Evolutionary conservation across 768 basidiomycete genomes (phyloP).

Genomic region (Pleurotus pulmonarius): DNA sequence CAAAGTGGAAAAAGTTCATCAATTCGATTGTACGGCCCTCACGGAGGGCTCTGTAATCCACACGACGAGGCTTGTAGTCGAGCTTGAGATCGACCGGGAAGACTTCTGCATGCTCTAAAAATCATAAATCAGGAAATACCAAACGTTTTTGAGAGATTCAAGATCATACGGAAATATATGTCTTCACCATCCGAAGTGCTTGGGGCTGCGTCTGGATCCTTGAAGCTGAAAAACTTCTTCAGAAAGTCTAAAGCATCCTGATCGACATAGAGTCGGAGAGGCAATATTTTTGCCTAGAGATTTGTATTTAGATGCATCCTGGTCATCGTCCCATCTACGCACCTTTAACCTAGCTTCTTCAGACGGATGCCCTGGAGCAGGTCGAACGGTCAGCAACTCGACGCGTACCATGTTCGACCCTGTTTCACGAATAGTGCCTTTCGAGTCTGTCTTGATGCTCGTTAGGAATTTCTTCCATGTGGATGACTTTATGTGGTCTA

Average conservation of each 20-base stretch:
- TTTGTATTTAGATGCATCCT: not conserved
- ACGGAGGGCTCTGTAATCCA: conserved; percentile 87
- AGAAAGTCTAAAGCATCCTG: conserved; percentile 98
- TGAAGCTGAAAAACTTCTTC: conserved; percentile 94
- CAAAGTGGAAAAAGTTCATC: conserved; percentile 99
- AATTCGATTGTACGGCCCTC: conserved; percentile 93
- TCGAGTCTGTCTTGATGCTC: conserved; percentile 75
- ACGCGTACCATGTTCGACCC: conserved; percentile 92
- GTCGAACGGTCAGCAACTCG: conserved; percentile 72
- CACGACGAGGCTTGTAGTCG: conserved; percentile 97
- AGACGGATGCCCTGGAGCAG: conserved; percentile 59
- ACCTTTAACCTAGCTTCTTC: conserved; percentile 82
- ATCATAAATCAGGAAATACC: not conserved
- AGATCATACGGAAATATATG: conserved; percentile 67
- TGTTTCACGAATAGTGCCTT: conserved; percentile 86
- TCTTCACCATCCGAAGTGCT: conserved; percentile 38
- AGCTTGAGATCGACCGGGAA: conserved; percentile 94
- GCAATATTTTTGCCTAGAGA: conserved; percentile 82
- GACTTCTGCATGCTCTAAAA: conserved; percentile 85
- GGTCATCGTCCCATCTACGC: conserved; percentile 21
- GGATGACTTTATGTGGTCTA: conserved; percentile 97
- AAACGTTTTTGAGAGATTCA: not conserved
- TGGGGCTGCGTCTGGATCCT: conserved; percentile 48
- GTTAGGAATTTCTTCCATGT: conserved; percentile 99
- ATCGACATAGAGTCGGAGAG: conserved; percentile 90